phyloP scores from a whole-genome alignment of 257 asterid genomes.

The Leonotis leonurus region DNA sequence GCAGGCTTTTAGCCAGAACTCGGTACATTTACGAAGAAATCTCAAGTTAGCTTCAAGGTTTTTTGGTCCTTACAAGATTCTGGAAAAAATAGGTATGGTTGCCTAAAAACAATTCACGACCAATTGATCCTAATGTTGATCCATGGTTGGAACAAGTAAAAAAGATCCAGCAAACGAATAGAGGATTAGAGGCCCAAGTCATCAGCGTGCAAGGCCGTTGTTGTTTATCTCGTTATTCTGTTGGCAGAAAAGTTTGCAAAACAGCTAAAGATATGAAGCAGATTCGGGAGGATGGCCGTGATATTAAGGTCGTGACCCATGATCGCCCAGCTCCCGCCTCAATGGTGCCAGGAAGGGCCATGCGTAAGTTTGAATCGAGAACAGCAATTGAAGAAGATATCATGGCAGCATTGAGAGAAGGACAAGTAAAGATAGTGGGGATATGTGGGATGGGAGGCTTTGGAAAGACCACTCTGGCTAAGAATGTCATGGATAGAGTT shows the following conservation, averaged over 20 bases:
- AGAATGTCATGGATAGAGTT: not conserved
- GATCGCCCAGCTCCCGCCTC: too few species aligned
- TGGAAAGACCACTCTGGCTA: not conserved
- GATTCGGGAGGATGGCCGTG: too few species aligned
- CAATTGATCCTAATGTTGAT: too few species aligned
- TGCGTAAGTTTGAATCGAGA: slow-evolving; percentile 11
- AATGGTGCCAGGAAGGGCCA: too few species aligned
- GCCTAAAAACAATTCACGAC: too few species aligned
- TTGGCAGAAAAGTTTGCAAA: slow-evolving; percentile 4
- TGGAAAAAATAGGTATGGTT: too few species aligned
- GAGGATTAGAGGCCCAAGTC: too few species aligned
- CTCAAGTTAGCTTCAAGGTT: not conserved
- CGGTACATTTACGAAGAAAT: not conserved
- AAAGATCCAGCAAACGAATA: too few species aligned
- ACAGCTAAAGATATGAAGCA: not conserved
- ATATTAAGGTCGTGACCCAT: not conserved
- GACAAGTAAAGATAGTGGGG: not conserved
- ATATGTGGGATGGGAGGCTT: not conserved
- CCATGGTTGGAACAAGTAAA: too few species aligned
- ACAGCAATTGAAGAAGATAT: not conserved
- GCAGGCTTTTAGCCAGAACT: not conserved
- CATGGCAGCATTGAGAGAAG: not conserved
- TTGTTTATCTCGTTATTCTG: not conserved
- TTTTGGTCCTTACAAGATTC: not conserved
- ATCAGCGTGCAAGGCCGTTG: too few species aligned